These are phyloP conservation scores for Spinacia oleracea DNA, from an alignment of 179 eudicot species.

Conservation along the genomic window DNA sequence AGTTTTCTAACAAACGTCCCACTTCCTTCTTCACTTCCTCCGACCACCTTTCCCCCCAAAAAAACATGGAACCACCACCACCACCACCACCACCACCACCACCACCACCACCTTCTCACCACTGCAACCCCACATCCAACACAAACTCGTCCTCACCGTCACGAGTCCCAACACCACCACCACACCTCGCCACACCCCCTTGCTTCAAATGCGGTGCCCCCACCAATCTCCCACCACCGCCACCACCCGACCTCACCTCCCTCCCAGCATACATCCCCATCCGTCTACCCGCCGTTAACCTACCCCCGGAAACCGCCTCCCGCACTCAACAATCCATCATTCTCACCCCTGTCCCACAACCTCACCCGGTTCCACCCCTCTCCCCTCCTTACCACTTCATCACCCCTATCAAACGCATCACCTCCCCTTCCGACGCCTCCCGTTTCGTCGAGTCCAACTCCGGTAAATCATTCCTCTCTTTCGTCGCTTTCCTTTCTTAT, in stretches of 20 bases:
- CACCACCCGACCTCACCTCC: conserved; percentile 35
- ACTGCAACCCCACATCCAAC: not conserved
- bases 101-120: not conserved
- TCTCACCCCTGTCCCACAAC: conserved; percentile 75
- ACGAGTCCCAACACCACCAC: conserved; percentile 25
- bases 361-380: conserved; percentile 41
- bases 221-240: conserved; percentile 46
- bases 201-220: conserved; percentile 74
- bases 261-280: conserved; percentile 62
- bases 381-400: conserved; percentile 57
- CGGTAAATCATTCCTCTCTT: conserved; percentile 63
- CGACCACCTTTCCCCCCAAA: not conserved
- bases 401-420: conserved; percentile 57
- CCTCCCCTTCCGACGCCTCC: conserved; percentile 50
- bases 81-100: not conserved
- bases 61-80: conserved; percentile 19
- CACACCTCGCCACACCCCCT: conserved; percentile 15
- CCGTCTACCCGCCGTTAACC: conserved; percentile 61
- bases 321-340: conserved; percentile 63
- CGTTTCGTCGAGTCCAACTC: conserved; percentile 50
- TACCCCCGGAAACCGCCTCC: conserved; percentile 44
- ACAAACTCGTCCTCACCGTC: not conserved
- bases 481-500: conserved; percentile 64
- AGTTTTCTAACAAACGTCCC: not conserved
- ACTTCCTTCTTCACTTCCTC: not conserved